These are phyloP conservation scores for Colletotrichum scovillei DNA, from an alignment of 2,329 filamentous ascomycete genomes.

Conservation along the genomic window DNA sequence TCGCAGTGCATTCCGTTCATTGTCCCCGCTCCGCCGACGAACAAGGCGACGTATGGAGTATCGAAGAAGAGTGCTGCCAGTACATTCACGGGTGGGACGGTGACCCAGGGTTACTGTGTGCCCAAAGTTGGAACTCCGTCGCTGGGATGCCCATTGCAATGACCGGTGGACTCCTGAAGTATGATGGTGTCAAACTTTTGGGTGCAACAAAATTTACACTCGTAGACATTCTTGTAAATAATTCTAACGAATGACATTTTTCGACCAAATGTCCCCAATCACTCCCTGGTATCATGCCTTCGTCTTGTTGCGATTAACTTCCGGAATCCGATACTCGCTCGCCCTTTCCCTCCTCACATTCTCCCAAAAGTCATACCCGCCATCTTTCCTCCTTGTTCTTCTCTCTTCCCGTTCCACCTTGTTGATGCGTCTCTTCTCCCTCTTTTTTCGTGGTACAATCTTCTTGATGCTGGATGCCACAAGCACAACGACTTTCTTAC, in stretches of 20 bases:
- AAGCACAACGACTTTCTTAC: neutral
- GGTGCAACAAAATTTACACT: neutral
- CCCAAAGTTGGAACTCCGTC: neutral
- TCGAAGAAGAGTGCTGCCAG: neutral
- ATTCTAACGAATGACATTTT: neutral
- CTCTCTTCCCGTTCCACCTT: slow-evolving; percentile 20
- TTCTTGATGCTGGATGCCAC: neutral
- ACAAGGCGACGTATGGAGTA: neutral
- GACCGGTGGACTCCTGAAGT: no score
- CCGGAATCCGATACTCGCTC: slow-evolving; percentile 51
- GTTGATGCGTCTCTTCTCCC: slow-evolving; percentile 34
- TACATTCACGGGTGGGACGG: neutral
- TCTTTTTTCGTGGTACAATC: slow-evolving; percentile 16
- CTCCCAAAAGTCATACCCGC: slow-evolving; percentile 56
- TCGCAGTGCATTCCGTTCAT: neutral
- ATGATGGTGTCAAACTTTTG: neutral
- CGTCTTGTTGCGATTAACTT: slow-evolving; percentile 47
- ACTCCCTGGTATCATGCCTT: neutral
- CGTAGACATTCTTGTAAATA: neutral
- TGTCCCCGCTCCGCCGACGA: neutral
- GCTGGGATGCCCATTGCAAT: neutral
- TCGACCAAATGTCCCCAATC: no score
- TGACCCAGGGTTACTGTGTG: neutral
- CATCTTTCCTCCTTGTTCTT: slow-evolving; percentile 40
- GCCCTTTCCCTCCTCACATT: slow-evolving; percentile 52